phyloP scores from a whole-genome alignment of 805 yeast genomes.

The Ogataea methylovora region DNA sequence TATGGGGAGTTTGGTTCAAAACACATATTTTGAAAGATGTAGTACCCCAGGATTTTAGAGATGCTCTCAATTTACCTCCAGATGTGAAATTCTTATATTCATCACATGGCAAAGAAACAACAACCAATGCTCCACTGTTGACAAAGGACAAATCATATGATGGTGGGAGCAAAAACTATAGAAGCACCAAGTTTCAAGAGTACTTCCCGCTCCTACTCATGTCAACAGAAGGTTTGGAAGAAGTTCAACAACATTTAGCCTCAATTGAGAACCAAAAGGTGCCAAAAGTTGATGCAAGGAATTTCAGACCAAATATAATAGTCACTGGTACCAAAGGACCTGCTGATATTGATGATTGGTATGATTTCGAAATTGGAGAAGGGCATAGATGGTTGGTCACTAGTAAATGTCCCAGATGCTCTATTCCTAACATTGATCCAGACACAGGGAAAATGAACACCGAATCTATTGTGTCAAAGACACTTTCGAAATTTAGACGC shows the following conservation, averaged over 20 bases:
- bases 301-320: conserved; percentile 22
- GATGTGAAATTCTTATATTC: conserved; percentile 14
- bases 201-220: conserved; percentile 22
- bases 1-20: conserved; percentile 6
- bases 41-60: conserved; percentile 11
- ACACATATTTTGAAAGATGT: conserved; percentile 17
- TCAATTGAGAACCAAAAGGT: conserved; percentile 5
- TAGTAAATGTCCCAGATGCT: conserved; percentile 22
- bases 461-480: conserved; percentile 14
- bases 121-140: conserved; percentile 17
- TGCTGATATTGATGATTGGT: conserved; percentile 20
- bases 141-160: conserved; percentile 16
- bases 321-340: conserved; percentile 12
- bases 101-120: conserved; percentile 15
- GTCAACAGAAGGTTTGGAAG: conserved; percentile 14
- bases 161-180: conserved; percentile 8
- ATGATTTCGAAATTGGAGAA: conserved; percentile 13
- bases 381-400: conserved; percentile 17
- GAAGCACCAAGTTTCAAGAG: conserved; percentile 22
- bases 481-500: conserved; percentile 19
- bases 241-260: conserved; percentile 7
- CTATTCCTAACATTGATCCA: conserved; percentile 19
- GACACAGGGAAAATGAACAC: conserved; percentile 15
- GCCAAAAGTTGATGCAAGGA: conserved; percentile 6
- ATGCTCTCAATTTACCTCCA: conserved; percentile 11